Percentiles rank a stretch among this genome's conserved stretches.
These are phyloP conservation scores for Dovyalis caffra DNA, from an alignment of 345 rosid species.

Conservation along the genomic window DNA sequence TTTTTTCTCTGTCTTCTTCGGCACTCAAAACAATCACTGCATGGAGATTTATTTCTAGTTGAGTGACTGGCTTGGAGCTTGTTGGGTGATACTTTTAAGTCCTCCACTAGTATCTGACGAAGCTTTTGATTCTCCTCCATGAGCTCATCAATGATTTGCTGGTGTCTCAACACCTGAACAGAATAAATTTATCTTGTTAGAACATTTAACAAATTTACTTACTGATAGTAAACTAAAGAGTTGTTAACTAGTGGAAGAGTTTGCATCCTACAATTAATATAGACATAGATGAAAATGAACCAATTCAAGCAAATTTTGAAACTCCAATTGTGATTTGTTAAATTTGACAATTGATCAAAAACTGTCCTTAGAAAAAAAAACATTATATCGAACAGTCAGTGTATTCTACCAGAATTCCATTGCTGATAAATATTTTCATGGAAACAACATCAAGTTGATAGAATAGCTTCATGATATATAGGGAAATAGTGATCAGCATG, in stretches of 20 bases:
- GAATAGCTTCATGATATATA: slow-evolving; percentile 7
- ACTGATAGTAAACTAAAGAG: neutral
- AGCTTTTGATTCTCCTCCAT: slow-evolving; percentile 81
- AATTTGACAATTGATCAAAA: neutral
- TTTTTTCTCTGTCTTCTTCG: slow-evolving; percentile 78
- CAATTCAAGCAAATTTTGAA: neutral
- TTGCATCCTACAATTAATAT: neutral
- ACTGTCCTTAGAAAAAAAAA: neutral
- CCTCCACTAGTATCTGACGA: slow-evolving; percentile 63
- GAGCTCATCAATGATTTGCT: slow-evolving; percentile 69
- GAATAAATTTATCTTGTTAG: neutral
- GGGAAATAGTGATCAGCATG: neutral
- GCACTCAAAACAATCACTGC: slow-evolving; percentile 75
- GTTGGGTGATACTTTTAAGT: slow-evolving; percentile 70
- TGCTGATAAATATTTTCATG: slow-evolving; percentile 2
- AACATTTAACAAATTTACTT: neutral
- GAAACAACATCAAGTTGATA: slow-evolving; percentile 3
- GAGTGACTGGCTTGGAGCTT: slow-evolving; percentile 53
- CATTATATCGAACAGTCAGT: neutral
- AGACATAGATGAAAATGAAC: no score
- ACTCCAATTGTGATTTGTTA: neutral
- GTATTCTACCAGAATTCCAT: slow-evolving; percentile 1
- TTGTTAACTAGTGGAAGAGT: neutral
- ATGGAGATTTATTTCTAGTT: slow-evolving; percentile 37
- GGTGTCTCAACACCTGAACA: slow-evolving; percentile 73